A percentile compares a stretch with the other conserved stretches of the same genome.
phyloP scores from a whole-genome alignment of 306 rosid genomes.

The Hippophae rhamnoides region DNA sequence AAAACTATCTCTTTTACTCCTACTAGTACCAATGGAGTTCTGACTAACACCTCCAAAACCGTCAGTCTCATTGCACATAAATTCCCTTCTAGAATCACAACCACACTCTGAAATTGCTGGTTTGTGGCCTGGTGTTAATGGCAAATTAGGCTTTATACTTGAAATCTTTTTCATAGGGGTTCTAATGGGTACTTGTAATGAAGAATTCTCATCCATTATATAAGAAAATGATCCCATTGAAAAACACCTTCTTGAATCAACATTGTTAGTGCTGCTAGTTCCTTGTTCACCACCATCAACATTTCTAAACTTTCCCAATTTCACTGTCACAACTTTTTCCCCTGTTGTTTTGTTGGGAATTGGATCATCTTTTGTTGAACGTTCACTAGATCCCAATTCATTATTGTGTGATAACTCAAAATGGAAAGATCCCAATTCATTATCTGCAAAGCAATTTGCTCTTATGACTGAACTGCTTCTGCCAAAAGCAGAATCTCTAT shows the following conservation, averaged over 20 bases:
- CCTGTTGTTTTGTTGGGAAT: slow-evolving; percentile 11
- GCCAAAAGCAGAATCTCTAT: slow-evolving; percentile 34
- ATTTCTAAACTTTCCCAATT: slow-evolving; percentile 77
- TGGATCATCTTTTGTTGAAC: slow-evolving; percentile 19
- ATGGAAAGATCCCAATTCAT: slow-evolving; percentile 33
- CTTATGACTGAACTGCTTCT: slow-evolving; percentile 44
- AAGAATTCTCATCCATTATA: slow-evolving; percentile 68
- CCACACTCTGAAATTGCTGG: slow-evolving; percentile 82
- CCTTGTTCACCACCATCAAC: slow-evolving; percentile 50
- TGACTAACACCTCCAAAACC: slow-evolving; percentile 9
- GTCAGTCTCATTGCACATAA: slow-evolving; percentile 47
- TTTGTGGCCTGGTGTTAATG: slow-evolving; percentile 53
- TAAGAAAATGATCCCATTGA: slow-evolving; percentile 91
- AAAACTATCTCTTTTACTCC: slow-evolving; percentile 52
- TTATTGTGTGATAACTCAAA: slow-evolving; percentile 6
- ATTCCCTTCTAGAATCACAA: slow-evolving; percentile 69
- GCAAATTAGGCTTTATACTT: slow-evolving; percentile 42
- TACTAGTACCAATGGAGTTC: slow-evolving; percentile 21
- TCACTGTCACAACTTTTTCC: slow-evolving; percentile 56
- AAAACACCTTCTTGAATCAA: slow-evolving; percentile 76
- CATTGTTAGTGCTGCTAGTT: slow-evolving; percentile 27
- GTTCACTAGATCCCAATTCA: slow-evolving; percentile 23
- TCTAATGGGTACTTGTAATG: slow-evolving; percentile 65
- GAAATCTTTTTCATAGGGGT: slow-evolving; percentile 41
- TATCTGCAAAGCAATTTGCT: slow-evolving; percentile 26